These are phyloP conservation scores for Ziziphus jujuba DNA, from an alignment of 306 rosid species.

Conservation along the genomic window DNA sequence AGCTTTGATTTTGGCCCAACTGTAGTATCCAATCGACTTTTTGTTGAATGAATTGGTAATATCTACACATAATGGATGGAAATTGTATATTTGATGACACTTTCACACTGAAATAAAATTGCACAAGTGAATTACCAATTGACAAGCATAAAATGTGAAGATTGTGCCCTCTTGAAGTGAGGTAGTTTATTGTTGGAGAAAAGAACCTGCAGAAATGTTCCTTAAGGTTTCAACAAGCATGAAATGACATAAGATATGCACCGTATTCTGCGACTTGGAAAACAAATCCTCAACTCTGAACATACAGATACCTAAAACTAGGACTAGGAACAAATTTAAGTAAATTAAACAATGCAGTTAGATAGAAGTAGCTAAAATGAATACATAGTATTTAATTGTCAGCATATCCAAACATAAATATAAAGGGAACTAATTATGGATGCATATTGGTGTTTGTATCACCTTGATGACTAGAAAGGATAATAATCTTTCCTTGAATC, in stretches of 20 bases:
- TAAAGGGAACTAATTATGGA: neutral
- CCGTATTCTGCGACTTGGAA: neutral
- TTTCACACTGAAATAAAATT: neutral
- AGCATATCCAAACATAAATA: constrained; percentile 4
- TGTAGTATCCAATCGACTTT: too few species aligned
- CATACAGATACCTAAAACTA: neutral
- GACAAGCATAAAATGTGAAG: constrained; percentile 81
- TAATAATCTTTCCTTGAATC: neutral
- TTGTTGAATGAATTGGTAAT: too few species aligned
- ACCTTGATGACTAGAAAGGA: neutral
- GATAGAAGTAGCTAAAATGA: neutral
- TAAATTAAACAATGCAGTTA: neutral
- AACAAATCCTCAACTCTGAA: neutral
- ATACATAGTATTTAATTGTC: neutral
- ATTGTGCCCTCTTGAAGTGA: constrained; percentile 67
- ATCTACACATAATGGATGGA: too few species aligned
- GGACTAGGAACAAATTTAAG: neutral
- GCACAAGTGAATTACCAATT: constrained; percentile 52
- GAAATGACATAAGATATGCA: constrained; percentile 7
- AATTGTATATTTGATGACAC: too few species aligned
- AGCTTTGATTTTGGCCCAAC: neutral
- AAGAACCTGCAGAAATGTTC: constrained; percentile 72
- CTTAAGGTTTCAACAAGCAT: constrained; percentile 19
- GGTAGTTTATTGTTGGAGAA: constrained; percentile 76
- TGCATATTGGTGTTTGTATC: neutral